A percentile compares a stretch with the other conserved stretches of the same genome.
phyloP scores from a whole-genome alignment of 2,329 filamentous ascomycete species.

The Talaromyces sp. region DNA sequence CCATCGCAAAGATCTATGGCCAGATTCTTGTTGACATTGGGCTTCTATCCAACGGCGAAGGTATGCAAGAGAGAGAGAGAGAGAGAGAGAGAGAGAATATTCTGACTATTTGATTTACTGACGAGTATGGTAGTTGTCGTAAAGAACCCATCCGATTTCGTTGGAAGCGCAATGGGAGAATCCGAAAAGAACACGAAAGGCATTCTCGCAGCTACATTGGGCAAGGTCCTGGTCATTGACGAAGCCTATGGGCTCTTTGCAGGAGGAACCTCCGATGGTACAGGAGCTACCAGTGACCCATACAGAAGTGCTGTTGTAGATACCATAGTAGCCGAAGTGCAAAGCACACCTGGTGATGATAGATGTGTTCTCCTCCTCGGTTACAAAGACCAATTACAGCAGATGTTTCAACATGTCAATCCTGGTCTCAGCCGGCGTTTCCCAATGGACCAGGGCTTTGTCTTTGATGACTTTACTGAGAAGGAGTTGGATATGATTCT shows the following conservation, averaged over 20 bases:
- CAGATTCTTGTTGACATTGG: slow-evolving; percentile 63
- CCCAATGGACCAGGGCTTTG: slow-evolving; percentile 56
- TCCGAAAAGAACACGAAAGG: slow-evolving; percentile 68
- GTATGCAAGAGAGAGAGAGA: slow-evolving; percentile 30
- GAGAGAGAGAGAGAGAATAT: background rate
- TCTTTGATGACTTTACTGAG: slow-evolving; percentile 63
- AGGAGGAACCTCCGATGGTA: slow-evolving; percentile 23
- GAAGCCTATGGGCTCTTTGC: slow-evolving; percentile 64
- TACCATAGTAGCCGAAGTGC: slow-evolving; percentile 67
- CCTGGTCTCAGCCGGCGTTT: slow-evolving; percentile 64
- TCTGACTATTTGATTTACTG: slow-evolving; percentile 4
- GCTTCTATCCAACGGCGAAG: slow-evolving; percentile 61
- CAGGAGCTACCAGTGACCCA: slow-evolving; percentile 31
- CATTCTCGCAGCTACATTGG: slow-evolving; percentile 59
- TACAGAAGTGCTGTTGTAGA: slow-evolving; percentile 64
- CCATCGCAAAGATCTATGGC: slow-evolving; percentile 67
- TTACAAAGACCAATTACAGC: slow-evolving; percentile 62
- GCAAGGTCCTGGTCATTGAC: slow-evolving; percentile 75
- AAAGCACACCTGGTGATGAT: slow-evolving; percentile 64
- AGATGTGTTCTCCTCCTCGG: slow-evolving; percentile 66
- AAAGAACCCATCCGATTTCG: slow-evolving; percentile 70
- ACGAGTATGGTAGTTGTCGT: slow-evolving; percentile 49
- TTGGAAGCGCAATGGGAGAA: slow-evolving; percentile 56
- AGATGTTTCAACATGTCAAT: slow-evolving; percentile 70
- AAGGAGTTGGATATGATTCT: slow-evolving; percentile 55